A percentile compares a stretch with the other conserved stretches of the same genome.
Evolutionary conservation across 352 stramenopile species (phyloP).

Genomic region (Pythium apleroticum): DNA sequence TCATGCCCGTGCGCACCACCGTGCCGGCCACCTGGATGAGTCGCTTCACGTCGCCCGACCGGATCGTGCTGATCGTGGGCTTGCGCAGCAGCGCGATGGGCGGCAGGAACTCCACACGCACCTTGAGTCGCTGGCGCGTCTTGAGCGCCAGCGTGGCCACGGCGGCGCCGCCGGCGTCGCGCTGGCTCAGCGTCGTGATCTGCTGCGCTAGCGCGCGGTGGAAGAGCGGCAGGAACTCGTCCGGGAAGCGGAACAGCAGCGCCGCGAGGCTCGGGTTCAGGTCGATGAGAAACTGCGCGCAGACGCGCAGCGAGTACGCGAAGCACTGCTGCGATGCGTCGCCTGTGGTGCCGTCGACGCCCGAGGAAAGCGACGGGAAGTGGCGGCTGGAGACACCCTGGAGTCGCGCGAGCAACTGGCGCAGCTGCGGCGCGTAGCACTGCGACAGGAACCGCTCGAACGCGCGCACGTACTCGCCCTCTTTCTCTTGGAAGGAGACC

Average conservation of each 20-base stretch:
- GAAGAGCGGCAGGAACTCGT: constrained; percentile 86
- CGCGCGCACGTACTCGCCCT: constrained; percentile 18
- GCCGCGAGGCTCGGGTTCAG: constrained; percentile 75
- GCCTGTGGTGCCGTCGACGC: constrained; percentile 12
- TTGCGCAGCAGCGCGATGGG: constrained; percentile 85
- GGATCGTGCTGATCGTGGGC: constrained; percentile 85
- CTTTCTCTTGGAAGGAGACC: constrained; percentile 22
- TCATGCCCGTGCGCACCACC: constrained; percentile 90
- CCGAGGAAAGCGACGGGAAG: neutral
- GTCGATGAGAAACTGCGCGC: constrained; percentile 81
- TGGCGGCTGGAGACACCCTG: neutral
- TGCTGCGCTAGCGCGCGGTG: constrained; percentile 78
- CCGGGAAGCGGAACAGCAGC: constrained; percentile 88
- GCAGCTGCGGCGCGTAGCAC: constrained; percentile 21
- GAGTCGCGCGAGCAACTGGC: constrained; percentile 13
- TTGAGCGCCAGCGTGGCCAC: constrained; percentile 36
- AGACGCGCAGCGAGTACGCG: constrained; percentile 52
- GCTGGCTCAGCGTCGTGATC: constrained; percentile 24
- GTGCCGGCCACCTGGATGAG: constrained; percentile 85
- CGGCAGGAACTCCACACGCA: constrained; percentile 92
- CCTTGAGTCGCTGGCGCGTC: constrained; percentile 55
- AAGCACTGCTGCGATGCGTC: constrained; percentile 37
- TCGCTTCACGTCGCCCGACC: constrained; percentile 88
- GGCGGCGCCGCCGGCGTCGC: constrained; percentile 15
- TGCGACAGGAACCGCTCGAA: constrained; percentile 25